Evolutionary conservation across 306 rosid genomes (phyloP), one percentile per base, ranked within the genome.

Genomic region (Lagenaria siceraria): DNA sequence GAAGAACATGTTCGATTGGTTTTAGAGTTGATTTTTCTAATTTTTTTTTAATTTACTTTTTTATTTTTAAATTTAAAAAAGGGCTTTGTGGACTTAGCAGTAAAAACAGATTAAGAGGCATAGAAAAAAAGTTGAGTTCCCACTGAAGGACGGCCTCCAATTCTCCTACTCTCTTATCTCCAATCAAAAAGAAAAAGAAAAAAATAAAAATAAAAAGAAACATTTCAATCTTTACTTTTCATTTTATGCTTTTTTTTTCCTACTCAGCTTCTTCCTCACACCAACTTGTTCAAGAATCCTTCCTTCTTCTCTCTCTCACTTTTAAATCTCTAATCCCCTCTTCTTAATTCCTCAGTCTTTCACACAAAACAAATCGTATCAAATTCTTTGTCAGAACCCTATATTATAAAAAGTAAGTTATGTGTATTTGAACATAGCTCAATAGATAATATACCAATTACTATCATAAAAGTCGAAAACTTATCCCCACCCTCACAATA

Each of bases 231-330:
- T 71, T 71, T 71, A 36, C 75, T 27, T 71, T 71, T 25, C 2
- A 7, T 25, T 48, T 71, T 71, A 2, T 71, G 76, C 76, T 3
- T 27, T 71, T 46, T 49, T 42, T 51, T 6, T 1, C 2, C 55
- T 14, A 6, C 29, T 21, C n/a, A 46, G 75, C 55, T 69, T 49
- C 76, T 71, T 2, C 76, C 76, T 24, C 76, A 48, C 76, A 69
- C 40, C 76, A 71, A 71, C 58, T 71, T 71, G 76, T 22, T 49
- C 58, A 48, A 27, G 59, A 48, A 71, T 71, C 38, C 59, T 71
- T 25, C 75, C 48, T 42, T 42, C 48, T 68, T 22, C 24, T 8
- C 19, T 7, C 18, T 1, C 29, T n/a, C 18, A 10, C 33, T 42
- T 68, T 43, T 33, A 36, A 19, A 1, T 9, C 25, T 43, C 33